A percentile compares a stretch with the other conserved stretches of the same genome.
These are phyloP conservation scores for Wolfiporia cocos DNA, from an alignment of 1,284 basidiomycete genomes.

Conservation along the genomic window DNA sequence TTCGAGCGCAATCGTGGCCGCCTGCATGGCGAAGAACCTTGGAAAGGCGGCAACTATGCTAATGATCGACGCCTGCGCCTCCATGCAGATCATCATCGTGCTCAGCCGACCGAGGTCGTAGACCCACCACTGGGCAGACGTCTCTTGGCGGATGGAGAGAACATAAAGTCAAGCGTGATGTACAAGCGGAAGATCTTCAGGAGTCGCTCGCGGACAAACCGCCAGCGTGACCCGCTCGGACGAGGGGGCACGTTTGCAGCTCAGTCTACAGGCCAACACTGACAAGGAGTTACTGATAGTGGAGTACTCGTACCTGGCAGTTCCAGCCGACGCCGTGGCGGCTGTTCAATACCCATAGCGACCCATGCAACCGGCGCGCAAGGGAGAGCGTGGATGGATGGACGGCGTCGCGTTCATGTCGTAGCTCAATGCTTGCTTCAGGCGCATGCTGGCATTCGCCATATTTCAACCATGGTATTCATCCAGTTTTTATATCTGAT, in stretches of 20 bases:
- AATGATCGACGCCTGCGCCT: too few species aligned
- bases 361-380: not conserved
- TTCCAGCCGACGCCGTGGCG: not conserved
- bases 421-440: too few species aligned
- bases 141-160: constrained; percentile 1
- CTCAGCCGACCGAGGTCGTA: constrained; percentile 8
- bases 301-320: not conserved
- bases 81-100: constrained; percentile 14
- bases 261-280: too few species aligned
- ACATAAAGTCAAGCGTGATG: not conserved
- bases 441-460: too few species aligned
- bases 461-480: too few species aligned
- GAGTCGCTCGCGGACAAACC: not conserved
- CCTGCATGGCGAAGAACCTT: constrained; percentile 24
- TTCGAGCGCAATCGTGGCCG: constrained; percentile 24
- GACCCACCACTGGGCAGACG: constrained; percentile 8
- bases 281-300: too few species aligned
- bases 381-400: constrained; percentile 1
- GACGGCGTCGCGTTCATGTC: not conserved
- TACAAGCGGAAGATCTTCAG: not conserved
- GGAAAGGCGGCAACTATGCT: constrained; percentile 16
- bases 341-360: not conserved
- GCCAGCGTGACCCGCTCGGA: not conserved
- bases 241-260: constrained; percentile 1
- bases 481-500: too few species aligned